Conservation (phyloP, 2,329 filamentous ascomycete species). For the Chrysosporium keratinophilum region DNA sequence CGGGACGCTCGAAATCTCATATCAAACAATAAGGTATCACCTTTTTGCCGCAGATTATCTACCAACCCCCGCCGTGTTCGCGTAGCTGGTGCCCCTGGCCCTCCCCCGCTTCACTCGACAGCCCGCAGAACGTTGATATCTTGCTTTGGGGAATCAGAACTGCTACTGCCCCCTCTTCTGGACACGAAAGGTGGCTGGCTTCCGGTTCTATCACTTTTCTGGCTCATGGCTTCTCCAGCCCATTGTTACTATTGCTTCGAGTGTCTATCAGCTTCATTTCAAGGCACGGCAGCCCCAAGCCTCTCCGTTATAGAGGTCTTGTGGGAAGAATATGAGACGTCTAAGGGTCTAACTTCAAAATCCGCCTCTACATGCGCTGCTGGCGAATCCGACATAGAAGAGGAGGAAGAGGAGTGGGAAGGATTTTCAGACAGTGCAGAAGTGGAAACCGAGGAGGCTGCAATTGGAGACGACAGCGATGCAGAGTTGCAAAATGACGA, state of each 20-base stretch:
- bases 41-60: background rate
- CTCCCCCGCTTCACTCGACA: constrained; percentile 3
- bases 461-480: constrained; percentile 11
- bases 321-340: constrained; percentile 47
- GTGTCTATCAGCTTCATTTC: constrained; percentile 63
- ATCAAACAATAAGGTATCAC: background rate
- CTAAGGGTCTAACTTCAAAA: constrained; percentile 20
- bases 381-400: constrained; percentile 6
- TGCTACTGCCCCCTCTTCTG: too few relatives aligned
- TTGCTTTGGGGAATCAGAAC: background rate
- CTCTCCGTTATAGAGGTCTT: constrained; percentile 61
- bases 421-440: background rate
- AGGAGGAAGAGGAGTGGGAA: constrained; percentile 22
- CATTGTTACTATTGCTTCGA: constrained; percentile 96
- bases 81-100: background rate
- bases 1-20: background rate
- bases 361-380: constrained; percentile 8
- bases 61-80: background rate
- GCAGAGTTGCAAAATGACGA: background rate
- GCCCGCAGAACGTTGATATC: background rate
- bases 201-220: background rate
- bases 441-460: constrained; percentile 2
- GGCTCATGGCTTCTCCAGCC: constrained; percentile 64
- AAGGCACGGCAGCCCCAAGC: constrained; percentile 55
- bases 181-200: background rate